Evolutionary conservation across 371 early-diverging fungal species (phyloP), one percentile per base, ranked within the genome.

Genomic region (Actinomortierella ambigua): DNA sequence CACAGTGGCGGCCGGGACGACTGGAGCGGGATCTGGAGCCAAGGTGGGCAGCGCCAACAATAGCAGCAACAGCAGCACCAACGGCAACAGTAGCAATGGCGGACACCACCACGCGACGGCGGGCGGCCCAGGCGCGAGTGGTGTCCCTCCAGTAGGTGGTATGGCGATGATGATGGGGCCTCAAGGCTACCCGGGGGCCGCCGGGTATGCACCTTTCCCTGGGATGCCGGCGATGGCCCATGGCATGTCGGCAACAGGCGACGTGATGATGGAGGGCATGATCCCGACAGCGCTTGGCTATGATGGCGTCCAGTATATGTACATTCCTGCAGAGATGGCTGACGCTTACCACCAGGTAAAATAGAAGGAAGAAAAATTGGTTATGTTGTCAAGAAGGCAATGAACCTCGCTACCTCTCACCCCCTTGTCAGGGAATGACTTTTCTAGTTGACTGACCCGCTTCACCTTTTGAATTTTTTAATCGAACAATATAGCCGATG

Each of bases 341-440:
- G 73, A 71, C 40, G 57, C 57, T 1, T 71, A 66, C 17, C 65
- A 60, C 18, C 73, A 71, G 60, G 73, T 71, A 65, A 60, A n/a
- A n/a, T n/a, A n/a, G n/a, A n/a, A n/a, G n/a, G n/a, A n/a, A n/a
- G n/a, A n/a, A n/a, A n/a, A n/a, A n/a, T n/a, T n/a, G n/a, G n/a
- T n/a, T n/a, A n/a, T n/a, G n/a, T n/a, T n/a, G n/a, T n/a, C n/a
- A n/a, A n/a, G n/a, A n/a, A n/a, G n/a, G n/a, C n/a, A n/a, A n/a
- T n/a, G n/a, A n/a, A n/a, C n/a, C n/a, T n/a, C n/a, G n/a, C n/a
- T n/a, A n/a, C n/a, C n/a, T n/a, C n/a, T n/a, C n/a, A n/a, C n/a
- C n/a, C n/a, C n/a, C n/a, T n/a, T n/a, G n/a, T n/a, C n/a, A n/a
- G n/a, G n/a, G n/a, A n/a, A n/a, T n/a, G n/a, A n/a, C n/a, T n/a